phyloP scores from a whole-genome alignment of 1,139 yeast genomes.

The Candida glucosophila region DNA sequence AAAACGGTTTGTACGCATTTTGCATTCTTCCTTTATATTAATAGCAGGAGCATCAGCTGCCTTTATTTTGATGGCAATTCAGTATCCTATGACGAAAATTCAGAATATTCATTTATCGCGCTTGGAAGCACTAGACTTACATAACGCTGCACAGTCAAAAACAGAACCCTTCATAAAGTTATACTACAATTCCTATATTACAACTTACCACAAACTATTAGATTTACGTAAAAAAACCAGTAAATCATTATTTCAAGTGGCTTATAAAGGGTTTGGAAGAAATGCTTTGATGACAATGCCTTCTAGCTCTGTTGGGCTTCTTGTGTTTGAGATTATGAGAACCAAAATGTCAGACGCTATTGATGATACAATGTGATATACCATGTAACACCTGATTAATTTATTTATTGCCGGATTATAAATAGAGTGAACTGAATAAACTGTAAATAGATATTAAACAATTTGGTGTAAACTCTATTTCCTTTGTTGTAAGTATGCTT shows the following conservation, averaged over 20 bases:
- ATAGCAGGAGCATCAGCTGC: conserved; percentile 92
- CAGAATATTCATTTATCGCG: conserved; percentile 76
- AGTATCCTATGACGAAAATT: conserved; percentile 72
- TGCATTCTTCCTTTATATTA: conserved; percentile 65
- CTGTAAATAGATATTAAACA: too few relatives aligned
- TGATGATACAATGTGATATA: conserved; percentile 18
- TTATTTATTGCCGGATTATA: too few relatives aligned
- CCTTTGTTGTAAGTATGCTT: conserved; percentile 54
- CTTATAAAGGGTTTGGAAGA: conserved; percentile 69
- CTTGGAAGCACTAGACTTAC: conserved; percentile 71
- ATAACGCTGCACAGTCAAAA: conserved; percentile 31
- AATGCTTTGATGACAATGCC: conserved; percentile 76
- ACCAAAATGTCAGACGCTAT: conserved; percentile 29
- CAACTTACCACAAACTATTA: conserved; percentile 55
- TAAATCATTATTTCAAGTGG: conserved; percentile 53
- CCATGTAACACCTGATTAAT: too few relatives aligned
- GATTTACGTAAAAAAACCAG: conserved; percentile 47
- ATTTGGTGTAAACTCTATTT: too few relatives aligned
- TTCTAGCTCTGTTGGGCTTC: conserved; percentile 76
- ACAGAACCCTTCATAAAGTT: conserved; percentile 35
- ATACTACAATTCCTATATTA: conserved; percentile 64
- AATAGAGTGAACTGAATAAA: too few relatives aligned
- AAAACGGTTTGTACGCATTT: conserved; percentile 36
- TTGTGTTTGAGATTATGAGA: conserved; percentile 80
- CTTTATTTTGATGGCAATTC: conserved; percentile 62